Evolutionary conservation across 75 land plant genomes (phyloP).

Genomic region (Larix kaempferi): DNA sequence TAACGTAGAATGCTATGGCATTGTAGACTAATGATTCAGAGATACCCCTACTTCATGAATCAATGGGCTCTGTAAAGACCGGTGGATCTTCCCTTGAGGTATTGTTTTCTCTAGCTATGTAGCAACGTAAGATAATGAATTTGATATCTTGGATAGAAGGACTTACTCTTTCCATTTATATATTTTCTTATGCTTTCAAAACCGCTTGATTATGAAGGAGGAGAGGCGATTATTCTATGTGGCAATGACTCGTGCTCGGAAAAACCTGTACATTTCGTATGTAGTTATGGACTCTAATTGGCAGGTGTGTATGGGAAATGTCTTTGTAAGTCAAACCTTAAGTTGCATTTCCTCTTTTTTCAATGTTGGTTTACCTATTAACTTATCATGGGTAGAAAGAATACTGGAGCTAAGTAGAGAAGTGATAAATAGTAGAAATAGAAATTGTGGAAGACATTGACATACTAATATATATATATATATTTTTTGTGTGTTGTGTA

Average conservation of each 20-base stretch:
- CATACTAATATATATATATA: not conserved
- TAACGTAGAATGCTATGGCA: too few species aligned
- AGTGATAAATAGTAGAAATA: not conserved
- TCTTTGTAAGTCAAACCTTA: not conserved
- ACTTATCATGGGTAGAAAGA: not conserved
- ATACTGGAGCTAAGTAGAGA: not conserved
- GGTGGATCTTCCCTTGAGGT: conserved; percentile 77
- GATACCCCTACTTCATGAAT: conserved; percentile 88
- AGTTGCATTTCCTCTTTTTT: not conserved
- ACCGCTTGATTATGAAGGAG: conserved; percentile 51
- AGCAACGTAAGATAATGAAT: not conserved
- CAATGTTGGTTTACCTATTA: not conserved
- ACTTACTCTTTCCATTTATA: not conserved
- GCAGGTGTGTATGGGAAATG: conserved; percentile 56
- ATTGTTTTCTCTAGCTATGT: not conserved
- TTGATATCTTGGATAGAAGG: not conserved
- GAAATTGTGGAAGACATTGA: not conserved
- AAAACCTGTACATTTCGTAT: conserved; percentile 77
- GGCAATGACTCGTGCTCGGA: conserved; percentile 97
- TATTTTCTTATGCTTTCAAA: conserved; percentile 2
- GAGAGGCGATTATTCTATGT: conserved; percentile 92
- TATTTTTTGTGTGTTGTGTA: conserved; percentile 18
- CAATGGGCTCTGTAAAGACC: conserved; percentile 45
- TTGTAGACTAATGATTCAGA: conserved; percentile 87
- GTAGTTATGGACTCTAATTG: conserved; percentile 63